Base-by-base conservation (phyloP, 2,329 filamentous ascomycete genomes). In the Ophiocordyceps camponoti-leonardi region DNA sequence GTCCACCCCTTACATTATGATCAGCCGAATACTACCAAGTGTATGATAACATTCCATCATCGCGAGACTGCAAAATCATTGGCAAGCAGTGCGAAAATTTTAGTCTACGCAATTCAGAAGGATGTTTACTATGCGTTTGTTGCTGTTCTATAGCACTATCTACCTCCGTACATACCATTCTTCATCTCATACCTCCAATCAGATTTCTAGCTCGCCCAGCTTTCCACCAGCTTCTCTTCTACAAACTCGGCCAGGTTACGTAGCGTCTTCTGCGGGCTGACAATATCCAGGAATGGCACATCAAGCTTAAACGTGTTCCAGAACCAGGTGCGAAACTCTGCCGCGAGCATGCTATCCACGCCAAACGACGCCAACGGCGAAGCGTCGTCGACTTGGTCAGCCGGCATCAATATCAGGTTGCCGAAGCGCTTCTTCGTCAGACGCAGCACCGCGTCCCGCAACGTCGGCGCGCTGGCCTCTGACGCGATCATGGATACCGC, bases 281-380 rank as follows among this genome's bases (percentile, higher is more conserved):
- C 39, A 26, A 41, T 41, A 11, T 41, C 39, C 13, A 58, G 47
- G 40, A 61, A 60, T 10, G 59, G 54, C 4, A 66, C 49, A 44
- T 66, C 58, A 3, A 64, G 50, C 28, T 52, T 54, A 45, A 62
- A 58, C 11, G 51, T 49, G 6, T 51, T 47, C 43, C 53, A 64
- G 26, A 65, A 54, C 59, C 59, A 64, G 0, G 54, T 55, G 16
- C 64, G 54, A 42, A 67, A 59, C 49, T 67, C 65, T 11, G 60
- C 54, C 0, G 56, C 63, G 33, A 67, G 54, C 60, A 67, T 65
- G 45, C 59, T 63, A 48, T 67, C 64, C 16, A 67, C 50, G 7
- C 65, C 64, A 47, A 58, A 67, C 1, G 49, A 44, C 0, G 53
- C 44, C 4, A 67, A 48, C 10, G 58, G 45, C 44, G 53, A 54